Percentiles rank a stretch among this genome's conserved stretches.
These are phyloP conservation scores for Pistacia atlantica DNA, from an alignment of 345 rosid genomes.

Conservation along the genomic window DNA sequence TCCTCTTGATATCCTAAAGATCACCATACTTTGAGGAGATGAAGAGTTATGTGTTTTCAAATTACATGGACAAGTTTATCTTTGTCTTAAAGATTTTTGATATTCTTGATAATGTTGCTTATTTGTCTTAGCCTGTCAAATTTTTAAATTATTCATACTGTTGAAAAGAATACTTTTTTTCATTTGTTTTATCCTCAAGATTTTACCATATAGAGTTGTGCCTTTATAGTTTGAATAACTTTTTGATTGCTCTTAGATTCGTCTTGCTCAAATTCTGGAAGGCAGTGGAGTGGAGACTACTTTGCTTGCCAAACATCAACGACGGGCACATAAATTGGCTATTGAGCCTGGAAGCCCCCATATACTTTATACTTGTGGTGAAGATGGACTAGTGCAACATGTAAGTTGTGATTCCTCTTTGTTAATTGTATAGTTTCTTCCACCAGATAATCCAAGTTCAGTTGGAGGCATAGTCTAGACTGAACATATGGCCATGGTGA, in stretches of 20 bases:
- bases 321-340: conserved; percentile 80
- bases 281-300: conserved; percentile 57
- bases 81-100: background rate
- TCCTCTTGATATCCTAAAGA: background rate
- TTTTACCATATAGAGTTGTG: background rate
- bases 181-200: background rate
- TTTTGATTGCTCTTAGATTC: conserved; percentile 48
- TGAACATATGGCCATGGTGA: background rate
- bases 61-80: background rate
- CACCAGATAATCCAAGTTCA: background rate
- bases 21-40: background rate
- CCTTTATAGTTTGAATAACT: conserved; percentile 4
- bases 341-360: conserved; percentile 90
- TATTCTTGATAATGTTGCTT: background rate
- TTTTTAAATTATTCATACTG: background rate
- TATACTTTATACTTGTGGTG: conserved; percentile 81
- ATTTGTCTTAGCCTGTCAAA: background rate
- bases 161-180: conserved; percentile 1
- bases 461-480: background rate
- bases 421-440: conserved; percentile 2
- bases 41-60: conserved; percentile 3
- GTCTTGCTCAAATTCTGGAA: conserved; percentile 73
- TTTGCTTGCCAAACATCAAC: conserved; percentile 60
- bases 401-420: conserved; percentile 48
- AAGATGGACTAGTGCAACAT: conserved; percentile 91